Conservation (phyloP, 192 early-diverging fungal genomes). For the Coemansia sp. region DNA sequence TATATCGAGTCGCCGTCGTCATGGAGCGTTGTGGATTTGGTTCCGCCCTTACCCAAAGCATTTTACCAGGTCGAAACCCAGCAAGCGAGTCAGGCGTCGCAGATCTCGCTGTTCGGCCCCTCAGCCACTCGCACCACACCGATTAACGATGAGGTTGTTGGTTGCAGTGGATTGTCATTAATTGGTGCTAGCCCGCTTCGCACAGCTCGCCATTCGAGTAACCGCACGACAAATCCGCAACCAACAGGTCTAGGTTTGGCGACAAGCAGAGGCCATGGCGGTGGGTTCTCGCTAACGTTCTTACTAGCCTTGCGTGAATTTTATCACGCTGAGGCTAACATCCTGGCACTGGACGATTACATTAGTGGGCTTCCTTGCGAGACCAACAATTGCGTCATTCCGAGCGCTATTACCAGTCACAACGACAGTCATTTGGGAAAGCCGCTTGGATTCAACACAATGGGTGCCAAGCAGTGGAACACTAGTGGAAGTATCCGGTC, state of each 20-base stretch:
- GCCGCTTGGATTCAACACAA: neutral
- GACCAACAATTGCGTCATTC: constrained; percentile 26
- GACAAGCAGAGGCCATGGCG: constrained; percentile 5
- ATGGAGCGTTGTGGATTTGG: constrained; percentile 27
- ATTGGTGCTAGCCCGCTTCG: neutral
- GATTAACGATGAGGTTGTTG: neutral
- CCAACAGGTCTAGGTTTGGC: neutral
- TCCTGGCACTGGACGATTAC: constrained; percentile 13
- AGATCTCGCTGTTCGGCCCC: constrained; percentile 20
- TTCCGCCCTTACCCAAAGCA: constrained; percentile 23
- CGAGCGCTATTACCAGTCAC: constrained; percentile 26
- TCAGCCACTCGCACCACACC: constrained; percentile 21
- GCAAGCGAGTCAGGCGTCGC: constrained; percentile 13
- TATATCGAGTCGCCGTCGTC: constrained; percentile 15
- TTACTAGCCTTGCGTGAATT: constrained; percentile 31
- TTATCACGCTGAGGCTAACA: constrained; percentile 36
- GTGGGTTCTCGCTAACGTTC: constrained; percentile 43
- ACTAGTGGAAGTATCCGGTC: constrained; percentile 18
- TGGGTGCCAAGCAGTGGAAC: neutral
- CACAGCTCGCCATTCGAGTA: constrained; percentile 7
- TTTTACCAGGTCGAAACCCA: neutral
- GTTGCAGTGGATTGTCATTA: neutral
- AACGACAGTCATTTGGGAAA: neutral
- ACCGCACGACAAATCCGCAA: neutral
- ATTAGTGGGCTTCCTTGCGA: constrained; percentile 8